A percentile compares a stretch with the other conserved stretches of the same genome.
phyloP scores from a whole-genome alignment of 352 stramenopile species.

The Achlya hypogyna region DNA sequence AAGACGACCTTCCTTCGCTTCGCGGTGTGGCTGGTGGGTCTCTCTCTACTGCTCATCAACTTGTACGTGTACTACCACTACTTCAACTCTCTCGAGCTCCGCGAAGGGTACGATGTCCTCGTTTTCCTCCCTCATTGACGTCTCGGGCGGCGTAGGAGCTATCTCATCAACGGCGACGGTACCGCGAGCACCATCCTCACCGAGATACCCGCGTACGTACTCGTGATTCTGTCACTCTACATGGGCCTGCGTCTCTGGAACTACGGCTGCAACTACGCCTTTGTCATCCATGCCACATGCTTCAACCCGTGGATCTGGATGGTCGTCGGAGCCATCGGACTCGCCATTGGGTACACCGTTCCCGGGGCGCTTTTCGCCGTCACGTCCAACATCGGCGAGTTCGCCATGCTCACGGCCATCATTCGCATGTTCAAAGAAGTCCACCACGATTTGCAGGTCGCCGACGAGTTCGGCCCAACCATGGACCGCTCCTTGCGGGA shows the following conservation, averaged over 20 bases:
- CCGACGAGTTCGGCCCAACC: conserved; percentile 59
- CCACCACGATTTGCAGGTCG: conserved; percentile 74
- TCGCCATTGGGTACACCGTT: conserved; percentile 70
- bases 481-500: conserved; percentile 32
- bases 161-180: conserved; percentile 57
- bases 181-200: conserved; percentile 46
- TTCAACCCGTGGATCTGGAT: conserved; percentile 87
- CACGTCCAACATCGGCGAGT: conserved; percentile 64
- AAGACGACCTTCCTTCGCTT: conserved; percentile 53
- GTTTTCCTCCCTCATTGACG: neutral
- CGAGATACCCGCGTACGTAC: conserved; percentile 50
- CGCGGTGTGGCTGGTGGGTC: conserved; percentile 55
- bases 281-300: conserved; percentile 73
- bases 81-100: conserved; percentile 6
- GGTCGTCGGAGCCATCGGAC: conserved; percentile 54
- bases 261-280: conserved; percentile 80
- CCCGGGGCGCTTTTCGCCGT: conserved; percentile 57
- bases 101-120: neutral
- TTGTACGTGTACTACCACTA: conserved; percentile 59
- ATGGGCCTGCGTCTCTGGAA: conserved; percentile 72
- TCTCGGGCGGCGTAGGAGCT: conserved; percentile 39
- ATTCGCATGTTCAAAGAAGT: conserved; percentile 81
- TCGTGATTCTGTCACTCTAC: conserved; percentile 62
- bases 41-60: conserved; percentile 54
- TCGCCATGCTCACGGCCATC: conserved; percentile 71